Base-by-base conservation (phyloP, 371 early-diverging fungal species). In the Haplosporangium sp. region DNA sequence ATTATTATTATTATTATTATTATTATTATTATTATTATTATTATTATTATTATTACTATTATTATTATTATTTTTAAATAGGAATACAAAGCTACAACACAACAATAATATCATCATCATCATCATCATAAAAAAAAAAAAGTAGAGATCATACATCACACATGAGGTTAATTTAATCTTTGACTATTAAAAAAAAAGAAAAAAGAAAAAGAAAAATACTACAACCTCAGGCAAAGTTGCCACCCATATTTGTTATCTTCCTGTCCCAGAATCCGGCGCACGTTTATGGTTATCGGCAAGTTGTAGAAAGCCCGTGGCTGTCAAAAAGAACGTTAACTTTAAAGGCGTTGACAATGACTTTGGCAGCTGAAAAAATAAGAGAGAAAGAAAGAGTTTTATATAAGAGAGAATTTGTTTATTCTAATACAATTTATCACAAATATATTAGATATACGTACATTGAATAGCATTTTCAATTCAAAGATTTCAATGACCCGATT, bases 391-490 rank as follows among this genome's bases (percentile, higher is more conserved):
- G 13, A 17, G 48, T 48, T 17, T 2, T 17, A 47, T 47, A 9
- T 15, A 3, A 47, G 13, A 15, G 15, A 48, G 5, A 48, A 48
- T 48, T n/a, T 48, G 17, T 48, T 48, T 48, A 13, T 17, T 17
- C 17, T n/a, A n/a, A 48, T 17, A 48, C 44, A 44, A 8, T 48
- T 17, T 48, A 55, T 27, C 1, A 55, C 1, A 27, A 27, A 27
- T 27, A 27, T 27, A 55, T 27, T n/a, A 52, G n/a, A 52, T n/a
- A 55, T 55, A 55, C 55, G 55, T 55, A 55, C 55, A 55, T 27
- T 55, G 27, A 55, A 55, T 55, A 55, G 20, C 2, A 34, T 27
- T 27, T 27, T 34, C 19, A 55, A 55, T 55, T 27, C 55, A 55
- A 55, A 27, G 13, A 5, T 13, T 13, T 48, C 48, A 48, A 55